Percentiles rank a stretch among this genome's conserved stretches.
Evolutionary conservation across 257 asterid genomes (phyloP).

Genomic region (Primulina tabacum): DNA sequence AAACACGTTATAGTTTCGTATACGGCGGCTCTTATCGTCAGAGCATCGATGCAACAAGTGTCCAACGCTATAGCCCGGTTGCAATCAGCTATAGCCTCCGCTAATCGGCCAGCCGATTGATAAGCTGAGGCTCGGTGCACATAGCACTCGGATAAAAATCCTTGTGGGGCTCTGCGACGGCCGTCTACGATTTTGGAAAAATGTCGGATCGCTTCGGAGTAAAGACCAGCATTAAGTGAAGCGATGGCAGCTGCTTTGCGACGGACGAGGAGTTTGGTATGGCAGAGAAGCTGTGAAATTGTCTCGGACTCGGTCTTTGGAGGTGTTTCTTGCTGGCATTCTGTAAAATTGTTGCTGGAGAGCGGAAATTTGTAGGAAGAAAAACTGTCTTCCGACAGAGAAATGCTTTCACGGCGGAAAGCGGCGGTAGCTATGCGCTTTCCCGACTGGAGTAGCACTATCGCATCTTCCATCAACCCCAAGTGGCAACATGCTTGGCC

Average conservation of each 20-base stretch:
- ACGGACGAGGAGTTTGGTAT: conserved; percentile 60
- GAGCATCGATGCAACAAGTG: conserved; percentile 77
- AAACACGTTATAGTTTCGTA: conserved; percentile 71
- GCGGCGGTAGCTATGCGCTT: conserved; percentile 56
- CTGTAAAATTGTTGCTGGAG: too few relatives aligned
- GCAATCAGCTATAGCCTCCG: conserved; percentile 63
- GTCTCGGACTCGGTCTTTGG: conserved; percentile 45
- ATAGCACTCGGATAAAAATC: conserved; percentile 61
- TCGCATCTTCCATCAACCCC: conserved; percentile 61
- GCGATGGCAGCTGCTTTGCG: conserved; percentile 68
- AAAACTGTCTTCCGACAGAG: conserved; percentile 33
- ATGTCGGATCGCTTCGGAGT: conserved; percentile 57
- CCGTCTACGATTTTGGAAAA: conserved; percentile 65
- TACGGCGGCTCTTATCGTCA: conserved; percentile 62
- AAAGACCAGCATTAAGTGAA: conserved; percentile 65
- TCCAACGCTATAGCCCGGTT: conserved; percentile 69
- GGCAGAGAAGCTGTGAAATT: conserved; percentile 53
- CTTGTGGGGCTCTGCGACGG: conserved; percentile 67
- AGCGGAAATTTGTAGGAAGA: conserved; percentile 20
- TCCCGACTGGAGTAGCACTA: conserved; percentile 53
- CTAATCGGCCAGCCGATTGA: conserved; percentile 49
- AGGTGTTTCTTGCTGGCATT: conserved; percentile 24
- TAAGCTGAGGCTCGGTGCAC: conserved; percentile 62
- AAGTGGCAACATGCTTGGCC: conserved; percentile 62
- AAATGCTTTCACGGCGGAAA: conserved; percentile 59